A percentile compares a stretch with the other conserved stretches of the same genome.
Conservation (phyloP, 1,284 basidiomycete species). For the Irpex rosettiformis region DNA sequence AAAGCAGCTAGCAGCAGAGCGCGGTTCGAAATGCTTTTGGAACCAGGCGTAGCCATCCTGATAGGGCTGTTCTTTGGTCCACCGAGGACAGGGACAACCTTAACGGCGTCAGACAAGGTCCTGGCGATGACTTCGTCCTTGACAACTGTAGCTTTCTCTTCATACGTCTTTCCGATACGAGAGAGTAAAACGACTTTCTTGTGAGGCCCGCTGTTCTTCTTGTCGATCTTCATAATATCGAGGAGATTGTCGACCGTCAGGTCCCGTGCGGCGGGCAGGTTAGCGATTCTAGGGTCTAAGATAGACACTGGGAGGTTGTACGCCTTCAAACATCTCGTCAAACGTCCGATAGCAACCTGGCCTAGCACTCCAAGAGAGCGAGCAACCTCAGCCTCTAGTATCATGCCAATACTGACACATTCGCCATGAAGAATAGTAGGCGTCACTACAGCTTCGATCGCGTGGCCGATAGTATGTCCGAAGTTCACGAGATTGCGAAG, state of each 20-base stretch:
- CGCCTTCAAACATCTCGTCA: slow-evolving; percentile 79
- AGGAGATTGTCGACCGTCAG: slow-evolving; percentile 83
- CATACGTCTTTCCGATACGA: slow-evolving; percentile 88
- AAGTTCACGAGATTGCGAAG: slow-evolving; percentile 97
- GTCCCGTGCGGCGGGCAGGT: slow-evolving; percentile 64
- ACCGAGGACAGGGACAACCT: slow-evolving; percentile 58
- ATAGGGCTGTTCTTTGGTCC: slow-evolving; percentile 66
- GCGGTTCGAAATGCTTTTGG: slow-evolving; percentile 96
- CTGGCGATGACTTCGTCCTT: slow-evolving; percentile 78
- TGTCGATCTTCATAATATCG: slow-evolving; percentile 94
- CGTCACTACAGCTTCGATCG: slow-evolving; percentile 91
- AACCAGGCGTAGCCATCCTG: slow-evolving; percentile 90
- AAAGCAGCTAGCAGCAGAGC: slow-evolving; percentile 93
- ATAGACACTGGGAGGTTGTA: slow-evolving; percentile 86
- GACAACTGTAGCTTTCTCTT: slow-evolving; percentile 89
- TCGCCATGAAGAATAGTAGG: slow-evolving; percentile 92
- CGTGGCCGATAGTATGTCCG: slow-evolving; percentile 94
- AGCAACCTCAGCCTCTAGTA: slow-evolving; percentile 90
- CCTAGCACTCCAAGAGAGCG: slow-evolving; percentile 82
- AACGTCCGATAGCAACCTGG: slow-evolving; percentile 87
- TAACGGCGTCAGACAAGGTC: slow-evolving; percentile 76
- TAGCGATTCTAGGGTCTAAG: slow-evolving; percentile 71
- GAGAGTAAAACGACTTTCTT: slow-evolving; percentile 95
- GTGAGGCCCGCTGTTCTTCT: slow-evolving; percentile 90
- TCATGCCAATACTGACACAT: slow-evolving; percentile 91